These are phyloP conservation scores for Ulmus americana DNA, from an alignment of 331 rosid species.

Conservation along the genomic window DNA sequence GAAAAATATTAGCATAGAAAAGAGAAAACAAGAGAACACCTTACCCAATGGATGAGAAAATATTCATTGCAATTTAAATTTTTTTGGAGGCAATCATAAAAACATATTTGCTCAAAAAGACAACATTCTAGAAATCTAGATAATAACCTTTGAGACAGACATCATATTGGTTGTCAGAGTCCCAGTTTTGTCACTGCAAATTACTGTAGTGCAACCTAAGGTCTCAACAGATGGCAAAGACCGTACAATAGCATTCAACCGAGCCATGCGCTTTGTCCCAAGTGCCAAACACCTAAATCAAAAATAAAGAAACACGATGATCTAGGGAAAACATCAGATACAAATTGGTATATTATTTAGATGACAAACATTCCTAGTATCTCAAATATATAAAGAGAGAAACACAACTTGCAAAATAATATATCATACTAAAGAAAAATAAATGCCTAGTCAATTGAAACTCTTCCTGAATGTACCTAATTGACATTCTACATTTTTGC, in stretches of 20 bases:
- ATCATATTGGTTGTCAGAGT: slow-evolving; percentile 97
- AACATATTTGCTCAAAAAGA: neutral
- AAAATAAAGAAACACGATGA: slow-evolving; percentile 11
- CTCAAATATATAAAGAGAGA: too few relatives aligned
- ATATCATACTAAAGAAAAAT: too few relatives aligned
- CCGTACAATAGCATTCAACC: slow-evolving; percentile 90
- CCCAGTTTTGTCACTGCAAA: slow-evolving; percentile 98
- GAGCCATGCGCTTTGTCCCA: slow-evolving; percentile 98
- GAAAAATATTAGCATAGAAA: too few relatives aligned
- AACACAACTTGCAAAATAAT: too few relatives aligned
- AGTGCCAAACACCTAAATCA: slow-evolving; percentile 87
- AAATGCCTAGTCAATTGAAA: too few relatives aligned
- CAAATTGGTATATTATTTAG: neutral
- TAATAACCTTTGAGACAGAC: slow-evolving; percentile 80
- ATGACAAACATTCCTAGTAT: neutral
- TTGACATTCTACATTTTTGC: too few relatives aligned
- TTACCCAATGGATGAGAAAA: neutral
- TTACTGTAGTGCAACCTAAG: slow-evolving; percentile 95
- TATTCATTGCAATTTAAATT: neutral
- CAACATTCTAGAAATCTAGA: slow-evolving; percentile 4
- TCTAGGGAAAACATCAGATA: slow-evolving; percentile 3
- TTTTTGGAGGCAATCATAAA: slow-evolving; percentile 2
- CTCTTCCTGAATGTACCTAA: too few relatives aligned
- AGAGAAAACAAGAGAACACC: too few relatives aligned
- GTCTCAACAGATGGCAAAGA: slow-evolving; percentile 97